Base-by-base conservation (phyloP, 2,329 filamentous ascomycete genomes). In the Berkeleyomyces rouxiae region DNA sequence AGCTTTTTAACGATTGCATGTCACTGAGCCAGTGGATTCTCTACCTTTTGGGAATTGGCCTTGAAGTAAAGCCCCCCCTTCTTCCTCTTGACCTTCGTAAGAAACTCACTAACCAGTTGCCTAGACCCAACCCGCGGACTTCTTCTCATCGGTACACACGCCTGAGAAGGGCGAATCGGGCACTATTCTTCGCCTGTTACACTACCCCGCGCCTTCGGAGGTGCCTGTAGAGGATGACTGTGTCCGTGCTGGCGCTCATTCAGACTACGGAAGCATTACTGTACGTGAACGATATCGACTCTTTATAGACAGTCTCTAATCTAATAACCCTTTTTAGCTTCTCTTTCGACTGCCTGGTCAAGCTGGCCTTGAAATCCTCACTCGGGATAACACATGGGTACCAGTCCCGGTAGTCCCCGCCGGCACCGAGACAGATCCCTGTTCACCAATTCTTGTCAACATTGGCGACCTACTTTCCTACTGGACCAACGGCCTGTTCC, bases 401-500 rank as follows among this genome's bases (percentile, higher is more conserved):
- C 81, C 82, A 53, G 88, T 86, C 0, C 84, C 82, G 3, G 86
- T 91, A 1, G 76, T 75, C 13, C 87, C 87, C 0, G 75, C 79
- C 0, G 79, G 79, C 0, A 84, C 82, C 3, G 81, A 82, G 65
- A 66, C 71, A 39, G 82, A 84, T 68, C 75, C 76, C 7, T 80
- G 77, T 47, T 85, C 82, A n/a, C 91, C 86, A 0, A 89, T 90
- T 78, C 72, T 96, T 78, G 72, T 97, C 84, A 75, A 93, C 77
- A 81, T 90, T 74, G 74, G 86, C 73, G 76, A 85, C 71, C 69
- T 87, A 70, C 74, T 86, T 65, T 86, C 83, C 42, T 93, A 95
- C 72, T 97, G 92, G 92, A 97, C 93, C 0, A 86, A 87, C 67
- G 90, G 91, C 0, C 74, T 96, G 57, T 79, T 97, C 66, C 87